Percentiles rank a stretch among this genome's conserved stretches.
phyloP scores from a whole-genome alignment of 331 rosid genomes.

The Stylosanthes scabra region DNA sequence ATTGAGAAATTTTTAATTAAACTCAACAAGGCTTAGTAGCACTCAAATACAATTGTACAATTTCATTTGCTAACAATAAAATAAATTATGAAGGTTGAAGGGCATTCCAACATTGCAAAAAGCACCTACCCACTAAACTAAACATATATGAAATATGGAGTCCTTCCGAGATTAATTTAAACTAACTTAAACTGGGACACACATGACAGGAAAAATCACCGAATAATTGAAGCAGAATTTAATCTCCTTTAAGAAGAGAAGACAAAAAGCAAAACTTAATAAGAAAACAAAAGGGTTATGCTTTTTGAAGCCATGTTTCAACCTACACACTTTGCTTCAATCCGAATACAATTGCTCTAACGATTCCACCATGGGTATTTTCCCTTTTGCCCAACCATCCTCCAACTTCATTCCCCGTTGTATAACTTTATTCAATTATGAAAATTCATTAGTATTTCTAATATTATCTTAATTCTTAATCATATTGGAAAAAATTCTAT shows the following conservation, averaged over 20 bases:
- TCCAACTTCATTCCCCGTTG: neutral
- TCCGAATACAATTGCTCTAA: neutral
- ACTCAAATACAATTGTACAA: neutral
- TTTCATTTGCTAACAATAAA: slow-evolving; percentile 14
- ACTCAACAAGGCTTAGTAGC: no score
- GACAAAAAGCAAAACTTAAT: slow-evolving; percentile 4
- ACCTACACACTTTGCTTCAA: neutral
- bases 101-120: neutral
- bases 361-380: neutral
- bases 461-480: neutral
- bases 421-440: neutral
- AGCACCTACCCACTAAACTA: neutral
- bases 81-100: neutral
- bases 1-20: slow-evolving; percentile 1
- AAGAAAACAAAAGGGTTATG: neutral
- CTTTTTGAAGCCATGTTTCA: neutral
- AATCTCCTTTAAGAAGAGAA: neutral
- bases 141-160: neutral
- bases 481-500: neutral
- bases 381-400: neutral
- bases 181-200: slow-evolving; percentile 16
- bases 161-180: slow-evolving; percentile 21
- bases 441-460: slow-evolving; percentile 5
- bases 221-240: slow-evolving; percentile 2
- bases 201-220: slow-evolving; percentile 4